Conservation (phyloP, 257 asterid species). For the Solanum dulcamara region DNA sequence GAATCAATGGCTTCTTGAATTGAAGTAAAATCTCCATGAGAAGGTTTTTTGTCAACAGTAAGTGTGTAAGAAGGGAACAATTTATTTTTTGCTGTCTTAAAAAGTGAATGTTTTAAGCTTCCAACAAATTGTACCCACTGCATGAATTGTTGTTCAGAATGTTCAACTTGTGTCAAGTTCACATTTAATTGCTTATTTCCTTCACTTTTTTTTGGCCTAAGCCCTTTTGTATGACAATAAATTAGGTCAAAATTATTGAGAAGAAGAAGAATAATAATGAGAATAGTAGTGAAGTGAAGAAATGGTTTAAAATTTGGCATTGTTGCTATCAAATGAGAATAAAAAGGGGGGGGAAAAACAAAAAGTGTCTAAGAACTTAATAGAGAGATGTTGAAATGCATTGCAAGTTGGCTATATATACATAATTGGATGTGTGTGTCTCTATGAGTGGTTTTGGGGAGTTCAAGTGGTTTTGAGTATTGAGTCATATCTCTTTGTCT, state of each 20-base stretch:
- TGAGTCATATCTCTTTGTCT: not conserved
- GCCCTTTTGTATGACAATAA: slow-evolving; percentile 43
- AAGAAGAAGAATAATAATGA: slow-evolving; percentile 6
- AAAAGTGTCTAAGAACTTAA: not conserved
- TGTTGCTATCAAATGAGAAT: not conserved
- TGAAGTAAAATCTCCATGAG: slow-evolving; percentile 57
- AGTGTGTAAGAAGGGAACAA: slow-evolving; percentile 65
- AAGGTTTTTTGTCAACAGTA: slow-evolving; percentile 61
- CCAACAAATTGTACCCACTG: slow-evolving; percentile 81
- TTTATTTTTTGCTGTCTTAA: slow-evolving; percentile 56
- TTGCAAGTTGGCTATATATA: slow-evolving; percentile 10
- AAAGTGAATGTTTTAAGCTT: slow-evolving; percentile 58
- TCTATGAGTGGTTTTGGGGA: not conserved
- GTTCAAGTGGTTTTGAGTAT: not conserved
- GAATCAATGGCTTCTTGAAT: slow-evolving; percentile 90
- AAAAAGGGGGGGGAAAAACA: not conserved
- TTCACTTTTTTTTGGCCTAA: slow-evolving; percentile 21
- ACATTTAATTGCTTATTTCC: slow-evolving; percentile 16
- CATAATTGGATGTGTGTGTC: not conserved
- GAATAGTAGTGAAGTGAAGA: not conserved
- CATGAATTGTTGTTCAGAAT: slow-evolving; percentile 70
- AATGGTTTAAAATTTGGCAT: slow-evolving; percentile 17
- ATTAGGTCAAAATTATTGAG: slow-evolving; percentile 3
- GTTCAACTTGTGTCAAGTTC: slow-evolving; percentile 37
- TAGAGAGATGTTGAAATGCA: slow-evolving; percentile 1